Percentiles rank a stretch among this genome's conserved stretches.
Evolutionary conservation across 257 asterid species (phyloP).

Genomic region (Nicotiana tabacum): DNA sequence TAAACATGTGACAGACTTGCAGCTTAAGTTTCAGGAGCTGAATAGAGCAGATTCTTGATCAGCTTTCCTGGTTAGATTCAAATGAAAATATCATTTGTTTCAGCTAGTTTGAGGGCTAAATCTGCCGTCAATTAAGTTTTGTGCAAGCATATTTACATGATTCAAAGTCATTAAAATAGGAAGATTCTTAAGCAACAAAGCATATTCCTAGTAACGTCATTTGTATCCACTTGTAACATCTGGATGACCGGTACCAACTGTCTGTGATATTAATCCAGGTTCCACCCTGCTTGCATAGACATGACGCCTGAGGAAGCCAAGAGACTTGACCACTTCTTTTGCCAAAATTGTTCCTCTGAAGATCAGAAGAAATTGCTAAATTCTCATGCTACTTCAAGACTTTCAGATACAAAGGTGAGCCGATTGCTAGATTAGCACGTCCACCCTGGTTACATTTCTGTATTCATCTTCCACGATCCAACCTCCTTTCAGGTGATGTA

Average conservation of each 20-base stretch:
- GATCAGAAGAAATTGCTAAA: constrained; percentile 51
- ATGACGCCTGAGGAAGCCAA: constrained; percentile 74
- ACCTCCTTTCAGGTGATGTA: background rate
- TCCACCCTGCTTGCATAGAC: constrained; percentile 76
- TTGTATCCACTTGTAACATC: background rate
- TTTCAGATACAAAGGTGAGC: constrained; percentile 58
- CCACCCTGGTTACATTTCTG: background rate
- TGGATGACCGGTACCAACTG: background rate
- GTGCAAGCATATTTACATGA: background rate
- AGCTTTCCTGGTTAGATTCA: background rate
- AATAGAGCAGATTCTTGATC: background rate
- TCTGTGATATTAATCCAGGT: constrained; percentile 48
- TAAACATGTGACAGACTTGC: too few species aligned
- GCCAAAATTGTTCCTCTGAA: constrained; percentile 65
- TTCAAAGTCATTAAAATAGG: background rate
- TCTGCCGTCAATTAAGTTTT: background rate
- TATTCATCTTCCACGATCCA: background rate
- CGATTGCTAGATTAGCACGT: background rate
- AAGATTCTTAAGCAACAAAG: background rate
- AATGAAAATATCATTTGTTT: background rate
- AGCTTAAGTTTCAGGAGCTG: background rate
- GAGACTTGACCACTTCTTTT: constrained; percentile 64
- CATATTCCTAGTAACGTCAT: background rate
- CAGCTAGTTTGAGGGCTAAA: background rate
- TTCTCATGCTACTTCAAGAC: constrained; percentile 56